These are phyloP conservation scores for Trypanosoma avium DNA, from an alignment of 208 protist genomes.

Conservation along the genomic window DNA sequence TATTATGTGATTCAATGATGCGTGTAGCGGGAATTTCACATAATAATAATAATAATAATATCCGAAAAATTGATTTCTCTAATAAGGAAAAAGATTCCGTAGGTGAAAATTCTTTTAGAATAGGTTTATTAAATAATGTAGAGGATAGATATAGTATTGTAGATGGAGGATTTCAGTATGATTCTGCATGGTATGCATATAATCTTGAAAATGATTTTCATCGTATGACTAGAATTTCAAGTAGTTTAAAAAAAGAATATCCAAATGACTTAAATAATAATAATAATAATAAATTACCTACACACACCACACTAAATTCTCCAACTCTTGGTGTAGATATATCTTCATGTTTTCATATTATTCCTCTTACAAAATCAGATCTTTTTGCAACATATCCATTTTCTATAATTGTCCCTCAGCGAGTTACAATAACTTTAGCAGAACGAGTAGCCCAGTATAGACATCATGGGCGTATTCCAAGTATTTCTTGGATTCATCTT, in stretches of 20 bases:
- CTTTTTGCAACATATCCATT: constrained; percentile 69
- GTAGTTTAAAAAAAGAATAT: neutral
- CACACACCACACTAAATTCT: too few relatives aligned
- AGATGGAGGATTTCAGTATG: constrained; percentile 1
- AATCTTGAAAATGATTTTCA: constrained; percentile 19
- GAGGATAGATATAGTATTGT: neutral
- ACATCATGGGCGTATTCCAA: constrained; percentile 56
- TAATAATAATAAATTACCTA: neutral
- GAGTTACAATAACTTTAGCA: constrained; percentile 25
- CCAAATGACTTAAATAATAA: neutral
- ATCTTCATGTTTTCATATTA: constrained; percentile 23
- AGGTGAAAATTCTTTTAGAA: too few relatives aligned
- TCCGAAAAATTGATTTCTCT: too few relatives aligned
- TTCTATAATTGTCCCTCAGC: constrained; percentile 35
- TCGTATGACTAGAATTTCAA: constrained; percentile 15
- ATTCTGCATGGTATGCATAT: constrained; percentile 21
- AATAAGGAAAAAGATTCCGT: too few relatives aligned
- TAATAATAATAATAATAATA: neutral
- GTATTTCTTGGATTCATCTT: constrained; percentile 46
- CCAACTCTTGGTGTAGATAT: constrained; percentile 23
- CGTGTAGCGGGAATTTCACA: neutral
- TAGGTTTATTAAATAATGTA: neutral
- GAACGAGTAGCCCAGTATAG: constrained; percentile 38
- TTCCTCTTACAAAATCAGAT: constrained; percentile 10
- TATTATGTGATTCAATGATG: neutral